Conservation (phyloP, 371 early-diverging fungal species). For the Lichtheimia corymbifera region DNA sequence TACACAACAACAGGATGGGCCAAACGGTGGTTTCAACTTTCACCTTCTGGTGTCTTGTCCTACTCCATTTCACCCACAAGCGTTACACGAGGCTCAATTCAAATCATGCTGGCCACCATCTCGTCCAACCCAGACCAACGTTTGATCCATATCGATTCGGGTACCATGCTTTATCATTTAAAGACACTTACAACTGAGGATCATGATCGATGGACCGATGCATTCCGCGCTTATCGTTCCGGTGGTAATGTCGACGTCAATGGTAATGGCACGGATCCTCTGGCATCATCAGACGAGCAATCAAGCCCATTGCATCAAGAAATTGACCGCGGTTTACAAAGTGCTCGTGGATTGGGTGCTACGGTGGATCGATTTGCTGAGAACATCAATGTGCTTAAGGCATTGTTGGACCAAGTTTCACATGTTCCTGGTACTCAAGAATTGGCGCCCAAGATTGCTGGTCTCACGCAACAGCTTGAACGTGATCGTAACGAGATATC, state of each 20-base stretch:
- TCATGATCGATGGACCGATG: slow-evolving; percentile 67
- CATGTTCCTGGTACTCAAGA: slow-evolving; percentile 12
- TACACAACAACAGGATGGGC: slow-evolving; percentile 63
- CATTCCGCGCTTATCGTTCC: slow-evolving; percentile 31
- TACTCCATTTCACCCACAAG: slow-evolving; percentile 64
- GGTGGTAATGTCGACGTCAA: slow-evolving; percentile 9
- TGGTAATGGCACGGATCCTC: background rate
- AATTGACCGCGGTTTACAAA: slow-evolving; percentile 11
- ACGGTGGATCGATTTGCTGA: slow-evolving; percentile 6
- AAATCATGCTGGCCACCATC: slow-evolving; percentile 64
- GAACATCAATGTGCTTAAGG: slow-evolving; percentile 13
- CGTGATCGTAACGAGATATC: slow-evolving; percentile 10
- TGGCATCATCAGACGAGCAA: background rate
- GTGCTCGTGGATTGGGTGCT: slow-evolving; percentile 8
- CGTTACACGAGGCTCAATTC: slow-evolving; percentile 75
- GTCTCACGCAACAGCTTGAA: slow-evolving; percentile 6
- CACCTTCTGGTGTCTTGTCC: slow-evolving; percentile 59
- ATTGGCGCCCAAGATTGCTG: slow-evolving; percentile 2
- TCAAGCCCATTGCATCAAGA: background rate
- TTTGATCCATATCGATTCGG: slow-evolving; percentile 84
- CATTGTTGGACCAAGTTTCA: slow-evolving; percentile 12
- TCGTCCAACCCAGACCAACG: slow-evolving; percentile 64
- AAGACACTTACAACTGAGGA: slow-evolving; percentile 68
- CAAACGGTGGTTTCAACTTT: slow-evolving; percentile 69
- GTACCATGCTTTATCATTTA: slow-evolving; percentile 75